These are phyloP conservation scores for Claviceps sp. DNA, from an alignment of 2,329 filamentous ascomycete species.

Conservation along the genomic window DNA sequence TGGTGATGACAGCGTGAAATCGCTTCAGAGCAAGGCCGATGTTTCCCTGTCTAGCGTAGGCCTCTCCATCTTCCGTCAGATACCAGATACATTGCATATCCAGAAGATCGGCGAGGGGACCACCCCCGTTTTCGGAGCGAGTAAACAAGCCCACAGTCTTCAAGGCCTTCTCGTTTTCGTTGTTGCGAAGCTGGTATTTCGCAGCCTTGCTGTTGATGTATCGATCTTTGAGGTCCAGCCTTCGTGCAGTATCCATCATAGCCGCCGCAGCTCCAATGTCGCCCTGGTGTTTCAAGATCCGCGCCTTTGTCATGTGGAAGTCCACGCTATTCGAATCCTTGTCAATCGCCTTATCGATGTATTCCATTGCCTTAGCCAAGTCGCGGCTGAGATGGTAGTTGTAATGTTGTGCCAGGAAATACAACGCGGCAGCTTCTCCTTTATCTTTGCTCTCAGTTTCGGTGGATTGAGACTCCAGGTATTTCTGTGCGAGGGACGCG, in stretches of 20 bases:
- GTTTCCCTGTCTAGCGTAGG: constrained; percentile 71
- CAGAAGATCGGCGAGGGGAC: constrained; percentile 77
- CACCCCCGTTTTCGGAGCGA: constrained; percentile 74
- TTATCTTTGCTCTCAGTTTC: constrained; percentile 34
- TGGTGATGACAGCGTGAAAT: constrained; percentile 75
- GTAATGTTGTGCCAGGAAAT: constrained; percentile 94
- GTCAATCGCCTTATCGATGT: constrained; percentile 71
- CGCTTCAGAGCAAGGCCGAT: constrained; percentile 80
- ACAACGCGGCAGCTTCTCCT: constrained; percentile 70
- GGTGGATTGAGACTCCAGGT: constrained; percentile 47
- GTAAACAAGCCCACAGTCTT: constrained; percentile 92
- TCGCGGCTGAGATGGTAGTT: constrained; percentile 83
- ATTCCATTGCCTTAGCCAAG: constrained; percentile 65
- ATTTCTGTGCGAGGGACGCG: constrained; percentile 63
- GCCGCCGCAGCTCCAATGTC: constrained; percentile 68
- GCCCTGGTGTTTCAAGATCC: constrained; percentile 85
- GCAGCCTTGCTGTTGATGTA: constrained; percentile 98
- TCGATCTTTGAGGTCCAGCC: constrained; percentile 76
- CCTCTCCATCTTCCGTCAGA: constrained; percentile 86
- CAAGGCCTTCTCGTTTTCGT: constrained; percentile 75
- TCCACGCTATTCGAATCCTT: constrained; percentile 72
- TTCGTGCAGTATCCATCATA: constrained; percentile 76
- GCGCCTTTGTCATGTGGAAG: constrained; percentile 87
- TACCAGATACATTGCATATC: constrained; percentile 99
- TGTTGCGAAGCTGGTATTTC: constrained; percentile 89